These are phyloP conservation scores for Fomes fomentarius DNA, from an alignment of 1,284 basidiomycete species.

Conservation along the genomic window DNA sequence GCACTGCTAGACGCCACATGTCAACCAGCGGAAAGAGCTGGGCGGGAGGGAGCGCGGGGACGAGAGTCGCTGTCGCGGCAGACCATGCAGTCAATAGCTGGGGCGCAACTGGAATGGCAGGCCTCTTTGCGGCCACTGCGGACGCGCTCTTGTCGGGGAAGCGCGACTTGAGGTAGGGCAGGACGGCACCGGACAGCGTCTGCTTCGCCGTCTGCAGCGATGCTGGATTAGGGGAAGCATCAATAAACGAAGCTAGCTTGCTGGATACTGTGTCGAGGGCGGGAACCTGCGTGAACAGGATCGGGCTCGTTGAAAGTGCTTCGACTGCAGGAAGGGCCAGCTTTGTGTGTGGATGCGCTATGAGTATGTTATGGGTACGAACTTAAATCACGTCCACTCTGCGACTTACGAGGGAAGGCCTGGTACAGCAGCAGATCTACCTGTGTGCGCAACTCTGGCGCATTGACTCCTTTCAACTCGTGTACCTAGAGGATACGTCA, in stretches of 20 bases:
- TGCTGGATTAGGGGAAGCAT: conserved; percentile 40
- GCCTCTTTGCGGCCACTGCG: conserved; percentile 26
- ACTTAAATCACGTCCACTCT: no score
- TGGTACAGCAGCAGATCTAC: conserved; percentile 74
- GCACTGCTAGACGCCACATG: conserved; percentile 79
- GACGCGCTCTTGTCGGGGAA: conserved; percentile 25
- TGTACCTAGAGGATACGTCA: conserved; percentile 45
- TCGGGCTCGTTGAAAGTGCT: conserved; percentile 72
- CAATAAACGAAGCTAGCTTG: conserved; percentile 71
- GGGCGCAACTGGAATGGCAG: conserved; percentile 24
- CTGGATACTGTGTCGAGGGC: conserved; percentile 63
- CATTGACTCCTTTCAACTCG: conserved; percentile 78
- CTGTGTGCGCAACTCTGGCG: conserved; percentile 66
- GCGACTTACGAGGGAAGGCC: conserved; percentile 74
- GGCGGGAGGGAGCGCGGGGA: conserved; percentile 51
- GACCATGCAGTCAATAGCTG: conserved; percentile 49
- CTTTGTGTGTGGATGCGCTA: conserved; percentile 77
- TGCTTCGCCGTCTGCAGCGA: conserved; percentile 51
- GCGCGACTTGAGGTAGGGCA: conserved; percentile 73
- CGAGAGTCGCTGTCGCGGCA: conserved; percentile 49
- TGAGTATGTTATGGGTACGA: conserved; percentile 1
- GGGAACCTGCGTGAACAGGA: conserved; percentile 75
- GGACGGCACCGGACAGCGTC: conserved; percentile 48
- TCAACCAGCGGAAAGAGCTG: conserved; percentile 84
- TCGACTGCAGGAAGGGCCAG: conserved; percentile 66